Percentiles rank a stretch among this genome's conserved stretches.
Conservation (phyloP, 1,284 basidiomycete genomes). For the Xerocomus amazonicus region DNA sequence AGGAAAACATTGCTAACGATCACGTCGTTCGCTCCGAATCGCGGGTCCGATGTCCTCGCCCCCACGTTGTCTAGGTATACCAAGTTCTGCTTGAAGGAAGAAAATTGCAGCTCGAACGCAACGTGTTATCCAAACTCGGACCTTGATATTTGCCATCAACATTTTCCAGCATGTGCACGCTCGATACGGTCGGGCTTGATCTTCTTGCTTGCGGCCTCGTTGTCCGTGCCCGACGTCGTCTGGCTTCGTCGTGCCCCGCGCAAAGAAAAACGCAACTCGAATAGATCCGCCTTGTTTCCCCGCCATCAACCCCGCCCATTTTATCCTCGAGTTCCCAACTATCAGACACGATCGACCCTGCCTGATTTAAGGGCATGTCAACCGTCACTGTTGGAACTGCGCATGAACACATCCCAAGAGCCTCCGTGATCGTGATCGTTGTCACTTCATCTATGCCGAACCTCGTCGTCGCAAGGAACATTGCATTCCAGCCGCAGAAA, state of each 20-base stretch:
- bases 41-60: background rate
- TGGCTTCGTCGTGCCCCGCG: too few species aligned
- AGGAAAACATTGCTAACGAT: too few species aligned
- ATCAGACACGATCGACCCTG: background rate
- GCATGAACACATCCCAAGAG: background rate
- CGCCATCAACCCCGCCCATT: background rate
- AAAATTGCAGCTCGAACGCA: too few species aligned
- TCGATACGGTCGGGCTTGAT: too few species aligned
- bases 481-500: background rate
- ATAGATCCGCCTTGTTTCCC: background rate
- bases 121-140: too few species aligned
- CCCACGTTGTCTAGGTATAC: background rate
- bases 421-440: background rate
- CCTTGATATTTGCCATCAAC: too few species aligned
- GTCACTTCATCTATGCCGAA: slow-evolving; percentile 3
- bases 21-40: too few species aligned
- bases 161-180: too few species aligned
- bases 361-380: background rate
- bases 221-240: too few species aligned
- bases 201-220: too few species aligned
- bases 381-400: background rate
- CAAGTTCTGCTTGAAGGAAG: background rate
- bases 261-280: background rate
- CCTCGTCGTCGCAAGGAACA: slow-evolving; percentile 1
- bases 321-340: background rate